These are phyloP conservation scores for Poa annua DNA, from an alignment of 176 grass and related monocot species.

Conservation along the genomic window DNA sequence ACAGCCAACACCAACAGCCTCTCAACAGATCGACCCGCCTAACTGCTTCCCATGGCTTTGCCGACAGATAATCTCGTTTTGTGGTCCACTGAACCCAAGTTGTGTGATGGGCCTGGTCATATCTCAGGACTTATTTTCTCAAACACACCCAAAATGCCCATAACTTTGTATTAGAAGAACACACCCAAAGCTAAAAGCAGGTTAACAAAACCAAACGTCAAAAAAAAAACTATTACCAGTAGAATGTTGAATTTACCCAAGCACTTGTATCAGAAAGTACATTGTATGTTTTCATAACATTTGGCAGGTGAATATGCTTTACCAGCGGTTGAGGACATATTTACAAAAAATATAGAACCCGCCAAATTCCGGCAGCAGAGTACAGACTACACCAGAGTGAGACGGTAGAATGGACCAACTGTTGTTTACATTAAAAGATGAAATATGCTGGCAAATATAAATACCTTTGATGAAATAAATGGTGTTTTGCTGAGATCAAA, in stretches of 20 bases:
- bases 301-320: slow-evolving; percentile 26
- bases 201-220: no score
- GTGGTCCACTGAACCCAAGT: neutral
- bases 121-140: neutral
- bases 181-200: neutral
- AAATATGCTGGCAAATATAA: slow-evolving; percentile 36
- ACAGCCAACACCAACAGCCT: neutral
- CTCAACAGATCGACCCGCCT: neutral
- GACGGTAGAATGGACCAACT: neutral
- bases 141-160: neutral
- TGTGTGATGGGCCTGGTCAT: neutral
- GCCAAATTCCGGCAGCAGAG: slow-evolving; percentile 3
- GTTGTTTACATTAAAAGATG: slow-evolving; percentile 17
- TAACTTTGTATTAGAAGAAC: neutral
- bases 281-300: neutral
- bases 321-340: neutral
- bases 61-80: neutral
- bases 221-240: no score
- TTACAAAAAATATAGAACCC: neutral
- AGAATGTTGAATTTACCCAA: neutral
- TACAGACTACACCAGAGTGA: slow-evolving; percentile 11
- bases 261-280: neutral
- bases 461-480: slow-evolving; percentile 98
- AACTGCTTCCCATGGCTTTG: neutral
- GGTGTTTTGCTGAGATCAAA: slow-evolving; percentile 97